A percentile compares a stretch with the other conserved stretches of the same genome.
These are phyloP conservation scores for Mortierella alpina DNA, from an alignment of 192 early-diverging fungal genomes.

Conservation along the genomic window DNA sequence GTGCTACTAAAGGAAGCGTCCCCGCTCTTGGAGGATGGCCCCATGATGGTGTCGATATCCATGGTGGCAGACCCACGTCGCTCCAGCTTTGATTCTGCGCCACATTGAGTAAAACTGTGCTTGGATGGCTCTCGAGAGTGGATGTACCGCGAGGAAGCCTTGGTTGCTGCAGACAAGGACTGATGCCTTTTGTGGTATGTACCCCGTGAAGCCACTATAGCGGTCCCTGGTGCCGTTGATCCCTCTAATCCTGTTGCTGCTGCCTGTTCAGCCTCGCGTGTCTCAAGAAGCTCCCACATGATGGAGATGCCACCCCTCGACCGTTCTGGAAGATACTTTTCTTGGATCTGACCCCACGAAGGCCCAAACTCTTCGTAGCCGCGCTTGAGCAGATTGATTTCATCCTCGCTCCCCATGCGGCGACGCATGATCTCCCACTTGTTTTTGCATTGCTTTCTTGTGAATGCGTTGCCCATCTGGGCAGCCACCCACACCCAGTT, in stretches of 20 bases:
- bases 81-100: too few relatives aligned
- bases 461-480: conserved; percentile 48
- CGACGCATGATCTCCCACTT: conserved; percentile 53
- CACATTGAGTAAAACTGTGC: too few relatives aligned
- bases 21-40: too few relatives aligned
- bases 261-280: conserved; percentile 24
- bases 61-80: too few relatives aligned
- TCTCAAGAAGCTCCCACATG: conserved; percentile 47
- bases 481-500: conserved; percentile 54
- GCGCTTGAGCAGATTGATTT: conserved; percentile 26
- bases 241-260: conserved; percentile 2
- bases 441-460: conserved; percentile 52
- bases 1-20: too few relatives aligned
- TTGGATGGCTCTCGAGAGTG: too few relatives aligned
- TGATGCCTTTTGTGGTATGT: background rate
- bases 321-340: conserved; percentile 45
- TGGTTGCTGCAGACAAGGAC: too few relatives aligned
- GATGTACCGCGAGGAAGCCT: too few relatives aligned
- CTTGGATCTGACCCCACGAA: conserved; percentile 50
- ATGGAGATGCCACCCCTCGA: conserved; percentile 40
- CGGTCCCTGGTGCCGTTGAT: background rate
- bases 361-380: conserved; percentile 49
- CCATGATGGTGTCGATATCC: too few relatives aligned
- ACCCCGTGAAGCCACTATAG: too few relatives aligned
- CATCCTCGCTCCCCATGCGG: conserved; percentile 41